These are phyloP conservation scores for Aurantiochytrium sp. DNA, from an alignment of 108 stramenopile genomes.

Conservation along the genomic window DNA sequence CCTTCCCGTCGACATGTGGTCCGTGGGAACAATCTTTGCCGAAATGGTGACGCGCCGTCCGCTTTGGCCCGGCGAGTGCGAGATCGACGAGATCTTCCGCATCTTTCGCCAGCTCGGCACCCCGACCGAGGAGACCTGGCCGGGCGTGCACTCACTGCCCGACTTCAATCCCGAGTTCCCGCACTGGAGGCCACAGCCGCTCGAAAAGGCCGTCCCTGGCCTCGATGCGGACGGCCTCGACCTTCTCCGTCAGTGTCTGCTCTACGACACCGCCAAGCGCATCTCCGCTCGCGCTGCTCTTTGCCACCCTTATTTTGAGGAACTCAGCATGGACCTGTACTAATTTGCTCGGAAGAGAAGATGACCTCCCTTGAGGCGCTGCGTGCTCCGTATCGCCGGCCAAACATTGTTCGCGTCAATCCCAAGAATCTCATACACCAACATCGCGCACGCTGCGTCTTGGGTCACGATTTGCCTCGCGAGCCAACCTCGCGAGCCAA, in stretches of 20 bases:
- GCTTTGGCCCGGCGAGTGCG: conserved; percentile 92
- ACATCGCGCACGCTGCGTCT: too few relatives aligned
- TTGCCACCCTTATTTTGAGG: conserved; percentile 92
- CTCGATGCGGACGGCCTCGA: conserved; percentile 3
- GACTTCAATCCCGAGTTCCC: conserved; percentile 83
- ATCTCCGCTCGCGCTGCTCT: conserved; percentile 88
- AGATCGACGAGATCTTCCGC: conserved; percentile 92
- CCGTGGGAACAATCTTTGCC: conserved; percentile 90
- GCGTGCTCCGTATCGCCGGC: background rate
- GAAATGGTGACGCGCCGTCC: conserved; percentile 96
- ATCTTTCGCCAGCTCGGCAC: conserved; percentile 93
- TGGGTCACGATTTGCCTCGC: too few relatives aligned
- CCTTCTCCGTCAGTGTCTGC: conserved; percentile 57
- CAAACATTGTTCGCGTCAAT: too few relatives aligned
- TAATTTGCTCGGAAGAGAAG: too few relatives aligned
- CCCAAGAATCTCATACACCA: too few relatives aligned
- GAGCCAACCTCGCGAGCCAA: too few relatives aligned
- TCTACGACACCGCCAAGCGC: conserved; percentile 88
- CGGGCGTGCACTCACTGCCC: conserved; percentile 75
- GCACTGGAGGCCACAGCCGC: conserved; percentile 59
- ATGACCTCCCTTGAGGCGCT: background rate
- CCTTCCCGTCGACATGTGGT: conserved; percentile 93
- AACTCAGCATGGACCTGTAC: conserved; percentile 74
- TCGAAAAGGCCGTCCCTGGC: conserved; percentile 4
- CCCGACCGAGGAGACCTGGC: conserved; percentile 85